Evolutionary conservation across 306 rosid species (phyloP).

Genomic region (Gynostemma pentaphyllum): DNA sequence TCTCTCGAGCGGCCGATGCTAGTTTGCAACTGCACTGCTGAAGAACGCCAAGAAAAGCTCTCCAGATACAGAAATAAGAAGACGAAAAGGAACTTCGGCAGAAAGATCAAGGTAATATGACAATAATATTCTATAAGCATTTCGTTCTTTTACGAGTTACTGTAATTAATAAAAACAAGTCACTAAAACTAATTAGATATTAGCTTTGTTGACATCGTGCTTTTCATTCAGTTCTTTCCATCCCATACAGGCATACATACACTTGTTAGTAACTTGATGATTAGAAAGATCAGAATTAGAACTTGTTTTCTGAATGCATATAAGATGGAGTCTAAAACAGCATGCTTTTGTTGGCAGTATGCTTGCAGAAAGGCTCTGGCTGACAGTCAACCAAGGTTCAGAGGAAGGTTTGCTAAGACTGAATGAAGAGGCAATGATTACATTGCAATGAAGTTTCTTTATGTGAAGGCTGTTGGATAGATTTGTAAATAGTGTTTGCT

Average conservation of each 20-base stretch:
- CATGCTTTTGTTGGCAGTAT: conserved; percentile 31
- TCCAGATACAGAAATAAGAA: conserved; percentile 89
- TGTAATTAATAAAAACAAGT: background rate
- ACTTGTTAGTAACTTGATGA: no score
- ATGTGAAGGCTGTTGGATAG: conserved; percentile 14
- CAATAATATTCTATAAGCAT: background rate
- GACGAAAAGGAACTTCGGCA: conserved; percentile 84
- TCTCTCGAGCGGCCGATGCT: conserved; percentile 45
- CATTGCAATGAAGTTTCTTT: conserved; percentile 16
- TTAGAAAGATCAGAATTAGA: no score
- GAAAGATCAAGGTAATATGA: conserved; percentile 83
- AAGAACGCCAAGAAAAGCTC: conserved; percentile 84
- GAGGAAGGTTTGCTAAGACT: conserved; percentile 94
- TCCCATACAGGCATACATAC: no score
- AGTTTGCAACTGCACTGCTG: conserved; percentile 51
- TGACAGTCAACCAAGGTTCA: conserved; percentile 94
- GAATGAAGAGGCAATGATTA: conserved; percentile 53
- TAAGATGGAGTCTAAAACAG: background rate
- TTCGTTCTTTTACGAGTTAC: background rate
- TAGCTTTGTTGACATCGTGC: background rate
- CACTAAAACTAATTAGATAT: no score
- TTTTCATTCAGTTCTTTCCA: background rate
- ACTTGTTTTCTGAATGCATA: no score
- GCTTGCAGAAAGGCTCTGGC: conserved; percentile 99
- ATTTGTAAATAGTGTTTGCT: conserved; percentile 65